phyloP scores from a whole-genome alignment of 2,329 filamentous ascomycete genomes.

The Lecanicillium sp. region DNA sequence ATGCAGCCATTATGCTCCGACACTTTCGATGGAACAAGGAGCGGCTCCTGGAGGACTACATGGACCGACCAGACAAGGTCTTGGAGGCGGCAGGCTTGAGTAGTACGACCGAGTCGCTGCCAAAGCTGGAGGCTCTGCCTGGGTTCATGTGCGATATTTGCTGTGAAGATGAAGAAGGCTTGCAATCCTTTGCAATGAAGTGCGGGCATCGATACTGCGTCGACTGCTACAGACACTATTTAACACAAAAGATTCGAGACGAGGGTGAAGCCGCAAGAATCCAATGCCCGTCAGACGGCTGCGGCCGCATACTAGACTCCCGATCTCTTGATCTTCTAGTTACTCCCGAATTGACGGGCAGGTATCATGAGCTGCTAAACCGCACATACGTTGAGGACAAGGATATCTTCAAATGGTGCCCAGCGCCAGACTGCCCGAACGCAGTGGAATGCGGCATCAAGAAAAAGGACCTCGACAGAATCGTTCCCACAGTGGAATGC shows the following conservation, averaged over 20 bases:
- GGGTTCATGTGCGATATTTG: slow-evolving; percentile 94
- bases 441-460: slow-evolving; percentile 85
- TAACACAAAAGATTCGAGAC: slow-evolving; percentile 86
- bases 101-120: slow-evolving; percentile 50
- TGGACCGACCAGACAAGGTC: slow-evolving; percentile 76
- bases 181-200: slow-evolving; percentile 87
- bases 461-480: slow-evolving; percentile 72
- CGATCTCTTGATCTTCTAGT: slow-evolving; percentile 76
- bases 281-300: slow-evolving; percentile 82
- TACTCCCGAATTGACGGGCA: slow-evolving; percentile 42
- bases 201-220: slow-evolving; percentile 92
- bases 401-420: slow-evolving; percentile 94
- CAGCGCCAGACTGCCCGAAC: slow-evolving; percentile 92
- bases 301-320: slow-evolving; percentile 84
- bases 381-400: slow-evolving; percentile 96
- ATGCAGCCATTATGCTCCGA: slow-evolving; percentile 81
- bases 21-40: slow-evolving; percentile 96
- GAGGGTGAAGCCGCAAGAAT: slow-evolving; percentile 94
- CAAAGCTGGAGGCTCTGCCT: slow-evolving; percentile 61
- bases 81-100: slow-evolving; percentile 80
- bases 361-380: slow-evolving; percentile 81
- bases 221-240: slow-evolving; percentile 85
- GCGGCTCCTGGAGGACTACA: slow-evolving; percentile 87
- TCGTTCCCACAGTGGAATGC: slow-evolving; percentile 88
- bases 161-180: slow-evolving; percentile 73